Evolutionary conservation across 768 basidiomycete genomes (phyloP), one percentile per base, ranked within the genome.

Genomic region (Gautieria morchelliformis): DNA sequence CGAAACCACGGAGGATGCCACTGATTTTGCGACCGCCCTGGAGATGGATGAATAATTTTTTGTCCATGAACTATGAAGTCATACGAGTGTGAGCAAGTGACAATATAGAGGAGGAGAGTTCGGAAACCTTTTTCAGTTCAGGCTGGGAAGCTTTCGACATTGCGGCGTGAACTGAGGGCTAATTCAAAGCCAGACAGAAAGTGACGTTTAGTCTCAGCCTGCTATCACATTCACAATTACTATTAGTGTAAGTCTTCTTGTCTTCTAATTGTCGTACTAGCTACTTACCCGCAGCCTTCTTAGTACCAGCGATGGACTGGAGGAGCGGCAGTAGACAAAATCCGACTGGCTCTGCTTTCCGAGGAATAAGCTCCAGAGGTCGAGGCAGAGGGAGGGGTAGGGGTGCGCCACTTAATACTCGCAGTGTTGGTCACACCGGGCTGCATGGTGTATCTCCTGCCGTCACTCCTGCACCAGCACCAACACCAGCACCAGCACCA

Each of bases 141-240:
- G 95, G 95, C 71, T 96, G 92, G 46, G 93, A 91, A 64, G 92
- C 89, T 77, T 93, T 92, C 42, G 91, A 92, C 91, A 93, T 90
- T 68, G 60, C 37, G 35, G 48, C 48, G 48, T 19, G 42, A 24
- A 14, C 24, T 24, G 7, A n/a, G n/a, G 24, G 48, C 33, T 40
- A 52, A 52, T 52, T 52, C 17, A 52, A 52, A 52, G 33, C 20
- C 48, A 49, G 48, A 20, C 48, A 35, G 19, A 5, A 12, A 20
- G 51, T 52, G 51, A 52, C 51, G 51, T 52, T 52, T 40, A 5
- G 32, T 24, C 51, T 35, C 11, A 9, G 30, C 17, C n/a, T 40
- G 14, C 19, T 35, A 40, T 52, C 51, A 52, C 51, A 40, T 22
- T 44, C 42, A 44, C 22, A 33, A 4, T 27, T n/a, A 49, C 27